Evolutionary conservation across 805 yeast species (phyloP), one percentile per base, ranked within the genome.

Genomic region (Wickerhamomyces bovis): DNA sequence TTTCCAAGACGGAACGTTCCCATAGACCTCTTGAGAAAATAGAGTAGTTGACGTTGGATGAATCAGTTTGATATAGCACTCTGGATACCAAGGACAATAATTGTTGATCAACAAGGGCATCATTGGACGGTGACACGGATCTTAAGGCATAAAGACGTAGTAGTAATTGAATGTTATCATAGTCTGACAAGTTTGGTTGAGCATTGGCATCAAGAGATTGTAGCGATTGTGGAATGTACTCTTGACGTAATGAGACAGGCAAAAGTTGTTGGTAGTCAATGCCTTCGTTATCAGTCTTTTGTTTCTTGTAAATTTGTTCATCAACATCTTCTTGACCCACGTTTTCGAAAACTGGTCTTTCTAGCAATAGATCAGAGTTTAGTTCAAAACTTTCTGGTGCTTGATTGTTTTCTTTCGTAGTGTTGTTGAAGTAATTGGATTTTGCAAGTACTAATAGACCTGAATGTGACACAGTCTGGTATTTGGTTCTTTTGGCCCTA

Each of bases 1-100:
- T 78, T 63, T 94, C 99, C 33, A 90, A 69, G 19, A 86, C 57
- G 8, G 97, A 88, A 62, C 98, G 78, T 58, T 84, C 86, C 97
- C 97, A 94, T 39, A 94, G 69, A 0, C 95, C 85, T 51, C 90
- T 73, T 2, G 90, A 79, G 57, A 82, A 89, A 4, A 92, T 63
- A 1, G 85, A 67, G 89, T 96, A 89, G 63, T 87, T 85, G 16
- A 77, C 56, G 18, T 48, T 74, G 1, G 66, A 4, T 61, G 58
- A 11, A 75, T 72, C 53, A 54, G 62, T 57, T 42, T 78, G 70
- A 63, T 76, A 77, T 19, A 92, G 68, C 11, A 92, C 75, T 55
- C 99, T 76, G 41, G 77, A 76, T 2, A 86, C 83, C 38, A 88
- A 65, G 0, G 97, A 92, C 52, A 77, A 63, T n/a, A 89, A 67